phyloP scores from a whole-genome alignment of 306 rosid species.

The Rosa chinensis region DNA sequence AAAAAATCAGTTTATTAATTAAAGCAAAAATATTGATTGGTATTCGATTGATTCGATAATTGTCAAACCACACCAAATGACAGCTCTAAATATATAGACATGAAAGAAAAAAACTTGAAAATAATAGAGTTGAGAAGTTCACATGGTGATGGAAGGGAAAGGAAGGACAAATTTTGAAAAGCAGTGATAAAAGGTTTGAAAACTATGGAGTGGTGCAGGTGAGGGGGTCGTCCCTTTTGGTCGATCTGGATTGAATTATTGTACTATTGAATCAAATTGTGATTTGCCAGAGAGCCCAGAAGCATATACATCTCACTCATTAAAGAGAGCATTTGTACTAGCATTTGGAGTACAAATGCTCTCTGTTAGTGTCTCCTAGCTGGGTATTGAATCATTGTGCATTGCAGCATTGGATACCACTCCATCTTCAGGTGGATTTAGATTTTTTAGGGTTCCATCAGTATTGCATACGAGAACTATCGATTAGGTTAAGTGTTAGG shows the following conservation, averaged over 20 bases:
- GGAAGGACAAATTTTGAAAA: conserved; percentile 4
- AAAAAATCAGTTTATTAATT: no score
- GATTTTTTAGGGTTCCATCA: not conserved
- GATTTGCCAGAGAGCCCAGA: not conserved
- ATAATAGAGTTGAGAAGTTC: not conserved
- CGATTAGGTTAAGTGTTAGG: no score
- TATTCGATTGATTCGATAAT: no score
- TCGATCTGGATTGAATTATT: conserved; percentile 17
- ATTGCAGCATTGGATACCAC: conserved; percentile 4
- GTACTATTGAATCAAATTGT: not conserved
- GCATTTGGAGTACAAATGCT: not conserved
- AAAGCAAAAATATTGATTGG: no score
- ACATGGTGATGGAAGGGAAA: conserved; percentile 6
- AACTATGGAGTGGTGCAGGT: conserved; percentile 13
- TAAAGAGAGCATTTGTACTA: not conserved
- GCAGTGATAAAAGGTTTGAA: conserved; percentile 15
- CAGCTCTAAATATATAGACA: no score
- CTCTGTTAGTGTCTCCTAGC: not conserved
- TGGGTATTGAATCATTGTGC: not conserved
- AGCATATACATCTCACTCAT: conserved; percentile 3
- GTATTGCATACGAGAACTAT: no score
- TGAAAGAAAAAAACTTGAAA: no score
- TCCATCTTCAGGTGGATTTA: not conserved
- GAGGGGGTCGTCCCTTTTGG: conserved; percentile 4
- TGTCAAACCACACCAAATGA: no score